phyloP scores from a whole-genome alignment of 2,329 filamentous ascomycete species.

The Penicillium sp. region DNA sequence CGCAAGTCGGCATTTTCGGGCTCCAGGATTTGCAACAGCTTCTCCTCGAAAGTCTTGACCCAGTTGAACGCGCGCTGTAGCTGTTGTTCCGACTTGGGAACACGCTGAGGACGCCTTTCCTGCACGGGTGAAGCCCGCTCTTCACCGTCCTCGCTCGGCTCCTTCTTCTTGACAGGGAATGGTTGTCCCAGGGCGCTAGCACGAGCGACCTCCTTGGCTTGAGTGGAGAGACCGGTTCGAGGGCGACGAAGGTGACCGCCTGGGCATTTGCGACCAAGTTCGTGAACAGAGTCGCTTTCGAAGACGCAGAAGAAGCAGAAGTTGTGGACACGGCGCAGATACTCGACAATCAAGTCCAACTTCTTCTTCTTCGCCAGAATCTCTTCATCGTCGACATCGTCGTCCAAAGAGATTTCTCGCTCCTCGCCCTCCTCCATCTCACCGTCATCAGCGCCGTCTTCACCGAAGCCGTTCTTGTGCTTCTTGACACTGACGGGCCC shows the following conservation, averaged over 20 bases:
- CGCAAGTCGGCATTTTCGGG: slow-evolving; percentile 84
- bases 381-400: slow-evolving; percentile 87
- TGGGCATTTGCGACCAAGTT: slow-evolving; percentile 92
- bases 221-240: slow-evolving; percentile 79
- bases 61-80: slow-evolving; percentile 95
- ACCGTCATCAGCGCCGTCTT: slow-evolving; percentile 55
- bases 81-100: slow-evolving; percentile 85
- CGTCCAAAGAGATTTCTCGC: slow-evolving; percentile 69
- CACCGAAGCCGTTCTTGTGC: slow-evolving; percentile 60
- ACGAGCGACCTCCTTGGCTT: slow-evolving; percentile 82
- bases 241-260: slow-evolving; percentile 96
- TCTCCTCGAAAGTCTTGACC: slow-evolving; percentile 98
- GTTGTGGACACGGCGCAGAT: slow-evolving; percentile 93
- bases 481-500: slow-evolving; percentile 55
- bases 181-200: slow-evolving; percentile 82
- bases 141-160: slow-evolving; percentile 66
- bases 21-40: slow-evolving; percentile 89
- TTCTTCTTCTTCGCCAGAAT: slow-evolving; percentile 94
- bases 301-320: slow-evolving; percentile 99
- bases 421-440: slow-evolving; percentile 83
- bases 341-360: slow-evolving; percentile 93
- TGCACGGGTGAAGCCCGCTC: slow-evolving; percentile 69
- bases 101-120: slow-evolving; percentile 75
- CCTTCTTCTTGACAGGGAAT: slow-evolving; percentile 82
- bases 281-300: slow-evolving; percentile 95